Percentiles rank a stretch among this genome's conserved stretches.
These are phyloP conservation scores for Schizochytrium sp. DNA, from an alignment of 108 stramenopile species.

Conservation along the genomic window DNA sequence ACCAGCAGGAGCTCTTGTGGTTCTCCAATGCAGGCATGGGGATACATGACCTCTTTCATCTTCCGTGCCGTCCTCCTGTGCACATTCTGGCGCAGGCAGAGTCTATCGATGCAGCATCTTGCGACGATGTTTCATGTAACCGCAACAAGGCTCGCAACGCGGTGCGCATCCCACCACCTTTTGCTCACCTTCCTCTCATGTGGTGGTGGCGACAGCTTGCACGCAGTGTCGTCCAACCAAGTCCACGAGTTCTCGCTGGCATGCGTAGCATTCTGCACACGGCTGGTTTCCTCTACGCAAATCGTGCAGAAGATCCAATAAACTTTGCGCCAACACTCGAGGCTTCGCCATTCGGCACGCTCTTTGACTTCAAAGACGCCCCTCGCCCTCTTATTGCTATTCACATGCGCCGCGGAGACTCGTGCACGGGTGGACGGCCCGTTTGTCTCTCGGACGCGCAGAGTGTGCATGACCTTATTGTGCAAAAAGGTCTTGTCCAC, in stretches of 20 bases:
- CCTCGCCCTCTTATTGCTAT: neutral
- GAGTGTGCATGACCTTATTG: neutral
- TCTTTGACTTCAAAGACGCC: neutral
- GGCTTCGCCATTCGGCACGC: neutral
- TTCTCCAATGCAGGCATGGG: neutral
- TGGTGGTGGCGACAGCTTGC: neutral
- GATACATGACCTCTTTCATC: neutral
- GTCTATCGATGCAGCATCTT: neutral
- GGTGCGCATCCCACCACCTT: neutral
- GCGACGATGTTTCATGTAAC: neutral
- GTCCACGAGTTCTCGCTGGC: neutral
- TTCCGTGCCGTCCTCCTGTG: neutral
- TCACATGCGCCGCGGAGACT: neutral
- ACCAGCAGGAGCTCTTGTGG: neutral
- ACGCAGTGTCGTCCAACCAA: neutral
- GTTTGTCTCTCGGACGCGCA: neutral
- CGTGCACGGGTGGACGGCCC: neutral
- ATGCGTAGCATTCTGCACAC: neutral
- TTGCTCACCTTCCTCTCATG: neutral
- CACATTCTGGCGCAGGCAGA: neutral
- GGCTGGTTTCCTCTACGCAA: neutral
- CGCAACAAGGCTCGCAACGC: neutral
- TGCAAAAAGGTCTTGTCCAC: neutral
- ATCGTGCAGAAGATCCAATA: neutral
- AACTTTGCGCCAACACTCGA: neutral